Percentiles rank a stretch among this genome's conserved stretches.
Evolutionary conservation across 306 rosid species (phyloP).

Genomic region (Ziziphus jujuba): DNA sequence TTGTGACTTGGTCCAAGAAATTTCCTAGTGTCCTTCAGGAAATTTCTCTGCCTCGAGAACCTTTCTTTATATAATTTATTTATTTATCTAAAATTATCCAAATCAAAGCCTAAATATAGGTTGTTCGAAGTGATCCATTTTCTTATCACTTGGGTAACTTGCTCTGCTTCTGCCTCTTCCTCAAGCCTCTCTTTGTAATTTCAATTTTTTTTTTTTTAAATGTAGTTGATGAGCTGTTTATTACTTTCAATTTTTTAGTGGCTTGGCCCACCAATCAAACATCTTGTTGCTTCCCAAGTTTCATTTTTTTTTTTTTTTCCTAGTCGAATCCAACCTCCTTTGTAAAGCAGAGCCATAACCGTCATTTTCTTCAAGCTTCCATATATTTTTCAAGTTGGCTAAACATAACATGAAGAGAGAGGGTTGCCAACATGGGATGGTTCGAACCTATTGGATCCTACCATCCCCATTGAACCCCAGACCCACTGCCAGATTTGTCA

Average conservation of each 20-base stretch:
- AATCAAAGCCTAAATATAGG: too few relatives aligned
- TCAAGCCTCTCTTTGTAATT: too few relatives aligned
- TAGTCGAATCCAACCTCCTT: background rate
- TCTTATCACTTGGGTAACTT: too few relatives aligned
- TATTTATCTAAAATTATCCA: too few relatives aligned
- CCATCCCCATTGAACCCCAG: constrained; percentile 45
- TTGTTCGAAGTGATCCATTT: too few relatives aligned
- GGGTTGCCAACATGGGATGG: constrained; percentile 86
- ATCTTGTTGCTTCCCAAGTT: constrained; percentile 52
- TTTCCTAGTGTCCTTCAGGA: too few relatives aligned
- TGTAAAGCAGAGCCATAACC: background rate
- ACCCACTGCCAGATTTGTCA: constrained; percentile 30
- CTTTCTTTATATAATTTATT: too few relatives aligned
- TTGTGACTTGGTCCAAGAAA: too few relatives aligned
- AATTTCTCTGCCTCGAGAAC: too few relatives aligned
- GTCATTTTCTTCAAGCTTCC: background rate
- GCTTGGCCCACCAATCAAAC: constrained; percentile 33
- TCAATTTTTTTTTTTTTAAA: too few relatives aligned
- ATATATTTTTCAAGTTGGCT: constrained; percentile 12
- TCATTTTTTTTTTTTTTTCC: background rate
- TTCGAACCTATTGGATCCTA: constrained; percentile 45
- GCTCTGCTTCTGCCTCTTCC: background rate
- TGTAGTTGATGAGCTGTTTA: constrained; percentile 20
- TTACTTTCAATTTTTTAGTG: background rate
- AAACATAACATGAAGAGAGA: constrained; percentile 63